Percentiles rank a stretch among this genome's conserved stretches.
phyloP scores from a whole-genome alignment of 2,329 filamentous ascomycete genomes.

The Fusarium sp. region DNA sequence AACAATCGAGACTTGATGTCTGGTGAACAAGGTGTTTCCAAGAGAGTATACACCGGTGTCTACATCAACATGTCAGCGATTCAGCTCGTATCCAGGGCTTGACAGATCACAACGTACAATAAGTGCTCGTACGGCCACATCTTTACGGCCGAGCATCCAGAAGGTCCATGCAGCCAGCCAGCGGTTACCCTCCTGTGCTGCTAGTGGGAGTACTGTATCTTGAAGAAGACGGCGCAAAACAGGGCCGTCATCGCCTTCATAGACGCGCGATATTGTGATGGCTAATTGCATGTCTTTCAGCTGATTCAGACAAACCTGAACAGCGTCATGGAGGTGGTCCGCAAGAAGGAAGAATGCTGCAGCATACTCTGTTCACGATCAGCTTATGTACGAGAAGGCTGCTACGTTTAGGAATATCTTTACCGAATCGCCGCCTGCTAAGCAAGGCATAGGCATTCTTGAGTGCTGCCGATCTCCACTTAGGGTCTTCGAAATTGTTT shows the following conservation, averaged over 20 bases:
- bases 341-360: conserved; percentile 95
- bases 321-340: conserved; percentile 83
- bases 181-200: conserved; percentile 82
- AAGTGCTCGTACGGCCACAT: conserved; percentile 84
- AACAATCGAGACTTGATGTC: conserved; percentile 80
- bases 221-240: conserved; percentile 77
- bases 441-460: conserved; percentile 98
- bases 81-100: neutral
- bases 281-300: conserved; percentile 89
- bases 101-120: conserved; percentile 66
- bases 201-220: conserved; percentile 79
- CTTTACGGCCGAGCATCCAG: conserved; percentile 83
- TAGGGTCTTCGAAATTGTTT: conserved; percentile 89
- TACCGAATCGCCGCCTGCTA: conserved; percentile 86
- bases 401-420: conserved; percentile 35
- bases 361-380: conserved; percentile 77
- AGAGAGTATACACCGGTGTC: conserved; percentile 79
- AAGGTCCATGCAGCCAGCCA: conserved; percentile 98
- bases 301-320: conserved; percentile 86
- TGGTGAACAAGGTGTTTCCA: conserved; percentile 73
- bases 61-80: conserved; percentile 44
- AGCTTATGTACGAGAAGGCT: conserved; percentile 19
- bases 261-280: conserved; percentile 85
- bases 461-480: conserved; percentile 87
- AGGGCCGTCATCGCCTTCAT: conserved; percentile 83